Evolutionary conservation across 2,329 filamentous ascomycete genomes (phyloP).

Genomic region (Colletotrichum paranaense): DNA sequence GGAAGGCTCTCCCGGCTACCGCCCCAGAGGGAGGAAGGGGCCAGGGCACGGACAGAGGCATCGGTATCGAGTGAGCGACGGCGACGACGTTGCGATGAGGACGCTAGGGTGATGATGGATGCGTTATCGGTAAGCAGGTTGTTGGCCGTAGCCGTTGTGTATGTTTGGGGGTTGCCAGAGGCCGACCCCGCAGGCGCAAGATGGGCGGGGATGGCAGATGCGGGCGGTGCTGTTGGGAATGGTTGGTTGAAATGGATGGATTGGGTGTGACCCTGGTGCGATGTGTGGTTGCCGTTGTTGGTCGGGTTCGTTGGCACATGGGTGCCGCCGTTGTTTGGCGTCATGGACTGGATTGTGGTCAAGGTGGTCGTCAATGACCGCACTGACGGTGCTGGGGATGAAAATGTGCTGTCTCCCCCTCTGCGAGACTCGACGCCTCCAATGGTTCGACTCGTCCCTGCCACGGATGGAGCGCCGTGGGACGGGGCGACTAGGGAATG

Average conservation of each 20-base stretch:
- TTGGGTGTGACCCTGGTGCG: constrained; percentile 47
- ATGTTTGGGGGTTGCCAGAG: constrained; percentile 73
- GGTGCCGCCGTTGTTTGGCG: constrained; percentile 58
- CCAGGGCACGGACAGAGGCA: constrained; percentile 85
- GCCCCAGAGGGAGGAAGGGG: constrained; percentile 84
- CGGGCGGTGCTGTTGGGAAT: constrained; percentile 72
- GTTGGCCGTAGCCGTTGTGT: constrained; percentile 82
- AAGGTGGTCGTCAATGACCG: constrained; percentile 85
- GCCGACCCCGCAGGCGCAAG: constrained; percentile 62
- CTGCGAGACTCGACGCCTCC: constrained; percentile 75
- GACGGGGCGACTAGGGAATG: constrained; percentile 82
- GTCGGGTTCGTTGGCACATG: constrained; percentile 36
- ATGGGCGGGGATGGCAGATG: constrained; percentile 79
- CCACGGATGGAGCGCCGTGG: constrained; percentile 72
- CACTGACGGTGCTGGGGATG: constrained; percentile 83
- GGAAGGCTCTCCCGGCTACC: constrained; percentile 84
- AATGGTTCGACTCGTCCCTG: constrained; percentile 79
- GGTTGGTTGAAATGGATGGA: constrained; percentile 74
- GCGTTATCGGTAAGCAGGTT: constrained; percentile 87
- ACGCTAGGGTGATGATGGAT: constrained; percentile 86
- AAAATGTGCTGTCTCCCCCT: constrained; percentile 82
- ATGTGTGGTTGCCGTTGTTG: constrained; percentile 55
- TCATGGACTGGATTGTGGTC: constrained; percentile 79
- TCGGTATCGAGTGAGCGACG: constrained; percentile 87
- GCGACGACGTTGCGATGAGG: constrained; percentile 81